Evolutionary conservation across 306 rosid genomes (phyloP).

Genomic region (barrel medic (Medicago truncatula)): DNA sequence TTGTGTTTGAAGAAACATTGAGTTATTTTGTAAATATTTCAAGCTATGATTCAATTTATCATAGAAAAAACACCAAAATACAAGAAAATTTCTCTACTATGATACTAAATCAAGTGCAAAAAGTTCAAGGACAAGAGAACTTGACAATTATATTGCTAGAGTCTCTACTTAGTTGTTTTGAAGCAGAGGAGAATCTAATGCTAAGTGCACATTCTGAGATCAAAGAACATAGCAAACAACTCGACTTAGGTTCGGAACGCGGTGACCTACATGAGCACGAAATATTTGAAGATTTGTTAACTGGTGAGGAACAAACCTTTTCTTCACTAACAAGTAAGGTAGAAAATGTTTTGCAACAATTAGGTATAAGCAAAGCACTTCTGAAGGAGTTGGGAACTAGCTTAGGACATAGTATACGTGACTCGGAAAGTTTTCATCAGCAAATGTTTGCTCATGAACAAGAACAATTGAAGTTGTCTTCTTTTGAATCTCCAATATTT

Average conservation of each 20-base stretch:
- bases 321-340: constrained; percentile 57
- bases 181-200: constrained; percentile 58
- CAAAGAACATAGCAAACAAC: constrained; percentile 46
- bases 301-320: constrained; percentile 53
- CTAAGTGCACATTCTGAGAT: constrained; percentile 50
- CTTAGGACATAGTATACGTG: constrained; percentile 44
- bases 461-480: constrained; percentile 29
- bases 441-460: constrained; percentile 33
- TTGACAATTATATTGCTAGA: constrained; percentile 44
- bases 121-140: constrained; percentile 43
- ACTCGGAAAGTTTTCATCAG: constrained; percentile 27
- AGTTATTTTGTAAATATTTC: constrained; percentile 31
- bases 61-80: constrained; percentile 30
- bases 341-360: constrained; percentile 57
- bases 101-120: constrained; percentile 28
- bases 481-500: constrained; percentile 48
- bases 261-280: constrained; percentile 54
- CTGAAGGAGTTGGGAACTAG: constrained; percentile 45
- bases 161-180: constrained; percentile 49
- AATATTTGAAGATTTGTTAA: constrained; percentile 47
- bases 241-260: constrained; percentile 55
- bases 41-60: constrained; percentile 32
- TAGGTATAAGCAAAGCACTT: constrained; percentile 54
- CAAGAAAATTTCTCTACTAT: constrained; percentile 21
- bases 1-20: constrained; percentile 52